A percentile compares a stretch with the other conserved stretches of the same genome.
phyloP scores from a whole-genome alignment of 441 rosid species.

The Arabidopsis lyrata region DNA sequence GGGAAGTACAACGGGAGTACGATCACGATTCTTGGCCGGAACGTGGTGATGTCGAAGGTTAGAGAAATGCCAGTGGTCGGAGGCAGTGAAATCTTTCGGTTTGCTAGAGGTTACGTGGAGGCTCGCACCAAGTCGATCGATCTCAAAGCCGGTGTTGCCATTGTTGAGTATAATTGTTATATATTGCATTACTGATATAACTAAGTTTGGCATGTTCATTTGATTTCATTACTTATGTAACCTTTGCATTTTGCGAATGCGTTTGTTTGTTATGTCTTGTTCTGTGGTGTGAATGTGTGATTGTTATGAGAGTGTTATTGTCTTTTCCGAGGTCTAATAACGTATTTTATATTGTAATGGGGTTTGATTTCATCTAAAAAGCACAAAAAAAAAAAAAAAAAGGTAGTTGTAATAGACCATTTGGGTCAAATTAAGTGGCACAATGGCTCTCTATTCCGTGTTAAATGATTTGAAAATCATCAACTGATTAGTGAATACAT shows the following conservation, averaged over 20 bases:
- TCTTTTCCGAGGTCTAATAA: not conserved
- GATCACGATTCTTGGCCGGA: conserved; percentile 60
- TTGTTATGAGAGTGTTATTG: not conserved
- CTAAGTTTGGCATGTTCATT: conserved; percentile 1
- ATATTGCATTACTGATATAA: conserved; percentile 57
- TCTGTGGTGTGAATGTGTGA: not conserved
- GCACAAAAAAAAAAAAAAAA: not conserved
- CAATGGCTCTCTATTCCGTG: not conserved
- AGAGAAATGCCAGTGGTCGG: conserved; percentile 83
- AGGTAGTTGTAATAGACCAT: not conserved
- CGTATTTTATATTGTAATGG: not conserved
- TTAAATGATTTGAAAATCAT: conserved; percentile 12
- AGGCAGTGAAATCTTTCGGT: conserved; percentile 70
- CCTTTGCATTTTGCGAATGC: conserved; percentile 8
- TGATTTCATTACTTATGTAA: conserved; percentile 10
- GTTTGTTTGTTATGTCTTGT: conserved; percentile 1
- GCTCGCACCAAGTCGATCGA: conserved; percentile 47
- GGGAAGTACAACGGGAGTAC: conserved; percentile 70
- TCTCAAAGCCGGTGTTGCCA: conserved; percentile 47
- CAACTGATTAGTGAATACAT: not conserved
- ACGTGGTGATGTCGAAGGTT: conserved; percentile 42
- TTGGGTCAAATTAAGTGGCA: conserved; percentile 32
- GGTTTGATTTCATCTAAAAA: conserved; percentile 14
- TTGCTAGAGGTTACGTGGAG: conserved; percentile 64
- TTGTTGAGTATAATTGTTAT: conserved; percentile 57